Conservation (phyloP, 768 basidiomycete genomes). For the Gelatoporia subvermispora region DNA sequence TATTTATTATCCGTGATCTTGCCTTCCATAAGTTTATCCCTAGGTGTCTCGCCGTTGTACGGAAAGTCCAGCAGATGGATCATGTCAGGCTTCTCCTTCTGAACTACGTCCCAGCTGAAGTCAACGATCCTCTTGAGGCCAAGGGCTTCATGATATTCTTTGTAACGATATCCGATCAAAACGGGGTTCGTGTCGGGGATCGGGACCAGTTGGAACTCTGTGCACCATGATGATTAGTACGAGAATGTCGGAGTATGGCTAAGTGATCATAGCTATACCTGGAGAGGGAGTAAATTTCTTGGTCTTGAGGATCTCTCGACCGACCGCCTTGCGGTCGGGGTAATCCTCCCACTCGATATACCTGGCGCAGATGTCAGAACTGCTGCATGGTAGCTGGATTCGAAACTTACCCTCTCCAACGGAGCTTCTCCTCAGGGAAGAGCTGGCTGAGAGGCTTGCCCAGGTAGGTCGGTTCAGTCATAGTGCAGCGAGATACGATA, state of each 20-base stretch:
- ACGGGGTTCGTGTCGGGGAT: constrained; percentile 48
- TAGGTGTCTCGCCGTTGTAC: constrained; percentile 49
- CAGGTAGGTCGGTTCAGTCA: constrained; percentile 2
- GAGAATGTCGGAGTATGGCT: background rate
- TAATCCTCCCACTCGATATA: constrained; percentile 47
- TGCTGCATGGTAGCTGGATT: background rate
- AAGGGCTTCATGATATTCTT: constrained; percentile 46
- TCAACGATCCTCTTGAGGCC: constrained; percentile 43
- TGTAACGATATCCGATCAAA: constrained; percentile 46
- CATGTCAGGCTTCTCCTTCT: constrained; percentile 46
- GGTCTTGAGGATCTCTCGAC: constrained; percentile 33
- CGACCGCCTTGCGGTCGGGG: constrained; percentile 39
- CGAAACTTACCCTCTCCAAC: constrained; percentile 13
- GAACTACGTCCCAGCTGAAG: constrained; percentile 47
- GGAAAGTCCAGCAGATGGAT: constrained; percentile 52
- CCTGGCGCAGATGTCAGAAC: constrained; percentile 16
- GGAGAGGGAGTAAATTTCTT: constrained; percentile 37
- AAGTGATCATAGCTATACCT: constrained; percentile 19
- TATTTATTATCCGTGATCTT: constrained; percentile 46
- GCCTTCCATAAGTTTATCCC: constrained; percentile 35
- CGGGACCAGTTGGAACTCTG: constrained; percentile 46
- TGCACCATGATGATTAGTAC: background rate
- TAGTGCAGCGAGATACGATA: too few species aligned
- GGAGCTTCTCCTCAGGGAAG: constrained; percentile 14
- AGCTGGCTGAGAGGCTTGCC: constrained; percentile 13